Evolutionary conservation across 2,329 filamentous ascomycete species (phyloP), one percentile per base, ranked within the genome.

Genomic region (Helminthosporium solani): DNA sequence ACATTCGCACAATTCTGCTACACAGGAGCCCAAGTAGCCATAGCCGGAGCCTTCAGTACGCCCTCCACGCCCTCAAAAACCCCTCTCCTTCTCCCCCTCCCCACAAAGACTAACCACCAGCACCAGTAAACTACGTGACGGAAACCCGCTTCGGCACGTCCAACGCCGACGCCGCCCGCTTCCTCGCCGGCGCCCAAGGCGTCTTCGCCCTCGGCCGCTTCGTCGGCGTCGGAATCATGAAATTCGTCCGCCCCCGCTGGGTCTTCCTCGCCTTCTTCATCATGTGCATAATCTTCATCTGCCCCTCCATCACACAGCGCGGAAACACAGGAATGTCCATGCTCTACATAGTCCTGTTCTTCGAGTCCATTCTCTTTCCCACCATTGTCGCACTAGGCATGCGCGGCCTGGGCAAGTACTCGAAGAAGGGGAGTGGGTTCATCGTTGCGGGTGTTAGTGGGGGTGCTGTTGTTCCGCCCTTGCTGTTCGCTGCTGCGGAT

Each of bases 291-390:
- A 75, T 87, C 35, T 73, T 88, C 56, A 70, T 78, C 41, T 71
- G 78, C 5, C 74, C 78, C 0, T 67, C 77, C 9, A 81, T 83
- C 46, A 76, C 72, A 5, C 74, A 78, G n/a, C 66, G 63, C 14
- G 78, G 76, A 23, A 75, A 77, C 44, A 69, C 73, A 0, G 78
- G 78, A 14, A 75, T 84, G 46, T 75, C 82, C n/a, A 84, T 88
- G 53, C 73, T 87, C 2, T 75, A 85, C 31, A 58, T 91, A 21
- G 86, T 87, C 53, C 85, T 89, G 54, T 89, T 95, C 68, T 89
- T 88, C 61, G 88, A 92, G 67, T 87, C 85, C 0, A 88, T 90
- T 41, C 82, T 89, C 57, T 95, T 88, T 76, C 90, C 90, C 0
- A 83, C 91, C 1, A 84, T 94, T 49, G 90, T 90, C 56, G 84